Percentiles rank a stretch among this genome's conserved stretches.
phyloP scores from a whole-genome alignment of 441 rosid species.

The Capsella rubella region DNA sequence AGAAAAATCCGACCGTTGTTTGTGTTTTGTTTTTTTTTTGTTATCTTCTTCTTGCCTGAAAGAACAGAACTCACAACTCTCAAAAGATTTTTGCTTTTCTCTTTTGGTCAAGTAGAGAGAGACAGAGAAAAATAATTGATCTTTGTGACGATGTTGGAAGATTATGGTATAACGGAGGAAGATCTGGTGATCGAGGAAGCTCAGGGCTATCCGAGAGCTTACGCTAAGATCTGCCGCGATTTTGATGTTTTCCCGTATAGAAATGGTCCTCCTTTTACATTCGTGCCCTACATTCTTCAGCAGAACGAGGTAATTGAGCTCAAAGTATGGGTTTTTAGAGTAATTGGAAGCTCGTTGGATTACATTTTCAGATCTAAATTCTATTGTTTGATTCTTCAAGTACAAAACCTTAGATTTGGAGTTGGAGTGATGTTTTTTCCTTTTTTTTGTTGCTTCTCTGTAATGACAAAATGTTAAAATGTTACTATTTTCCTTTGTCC shows the following conservation, averaged over 20 bases:
- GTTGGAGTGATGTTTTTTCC: not conserved
- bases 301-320: constrained; percentile 60
- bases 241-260: constrained; percentile 46
- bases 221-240: constrained; percentile 70
- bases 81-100: constrained; percentile 5
- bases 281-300: constrained; percentile 64
- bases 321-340: not conserved
- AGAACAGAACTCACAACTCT: constrained; percentile 30
- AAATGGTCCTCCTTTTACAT: constrained; percentile 80
- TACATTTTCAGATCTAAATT: not conserved
- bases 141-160: constrained; percentile 45
- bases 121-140: not conserved
- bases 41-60: constrained; percentile 43
- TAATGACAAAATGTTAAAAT: constrained; percentile 2
- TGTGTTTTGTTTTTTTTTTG: constrained; percentile 14
- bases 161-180: constrained; percentile 54
- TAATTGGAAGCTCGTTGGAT: not conserved
- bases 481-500: constrained; percentile 6
- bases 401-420: not conserved
- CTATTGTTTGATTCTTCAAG: not conserved
- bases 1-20: constrained; percentile 46
- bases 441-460: not conserved
- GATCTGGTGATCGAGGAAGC: constrained; percentile 69
- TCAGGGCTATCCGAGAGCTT: constrained; percentile 81
- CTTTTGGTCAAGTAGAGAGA: constrained; percentile 13